Base-by-base conservation (phyloP, 805 yeast species). In the Kazachstania kunashirensis region DNA sequence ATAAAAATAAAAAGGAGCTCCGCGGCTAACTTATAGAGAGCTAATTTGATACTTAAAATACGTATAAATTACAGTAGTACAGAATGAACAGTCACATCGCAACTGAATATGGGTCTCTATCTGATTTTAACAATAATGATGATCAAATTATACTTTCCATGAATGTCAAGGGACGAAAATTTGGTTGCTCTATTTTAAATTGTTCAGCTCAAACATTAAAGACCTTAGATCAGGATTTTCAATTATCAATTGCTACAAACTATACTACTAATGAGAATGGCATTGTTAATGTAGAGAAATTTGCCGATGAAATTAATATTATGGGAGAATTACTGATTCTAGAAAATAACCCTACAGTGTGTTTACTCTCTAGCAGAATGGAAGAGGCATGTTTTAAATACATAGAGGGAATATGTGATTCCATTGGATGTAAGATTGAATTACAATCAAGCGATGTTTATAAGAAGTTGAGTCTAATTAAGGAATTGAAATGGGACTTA, bases 291-390 rank as follows among this genome's bases (percentile, higher is more conserved):
- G 9, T 21, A 9, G 26, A 17, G 11, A 29, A 28, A 7, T 21
- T 21, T 34, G 37, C 29, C n/a, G 32, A 41, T 25, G 55, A 51
- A 24, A 28, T 43, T 3, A 46, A 40, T 27, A 9, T 33, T 21
- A 33, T 52, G 14, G 13, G 25, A 11, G 52, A 42, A 20, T 36
- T 38, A 9, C 17, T 52, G 3, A 27, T 53, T 8, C 18, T 36
- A 18, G 43, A 42, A n/a, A 14, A 37, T 18, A 29, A 29, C 3
- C 55, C 58, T 3, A 37, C 47, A 3, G 15, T 39, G 8, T 48
- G 50, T 31, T 13, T 53, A 12, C 24, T 51, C 3, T 46, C 57
- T 2, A 43, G 44, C 16, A 41, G 45, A 9, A 26, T 50, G 7
- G 46, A 42, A 16, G 48, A 48, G 26, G 18, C 6, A 11, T 35